Base-by-base conservation (phyloP, 768 basidiomycete species). In the Mycena kentingensis region DNA sequence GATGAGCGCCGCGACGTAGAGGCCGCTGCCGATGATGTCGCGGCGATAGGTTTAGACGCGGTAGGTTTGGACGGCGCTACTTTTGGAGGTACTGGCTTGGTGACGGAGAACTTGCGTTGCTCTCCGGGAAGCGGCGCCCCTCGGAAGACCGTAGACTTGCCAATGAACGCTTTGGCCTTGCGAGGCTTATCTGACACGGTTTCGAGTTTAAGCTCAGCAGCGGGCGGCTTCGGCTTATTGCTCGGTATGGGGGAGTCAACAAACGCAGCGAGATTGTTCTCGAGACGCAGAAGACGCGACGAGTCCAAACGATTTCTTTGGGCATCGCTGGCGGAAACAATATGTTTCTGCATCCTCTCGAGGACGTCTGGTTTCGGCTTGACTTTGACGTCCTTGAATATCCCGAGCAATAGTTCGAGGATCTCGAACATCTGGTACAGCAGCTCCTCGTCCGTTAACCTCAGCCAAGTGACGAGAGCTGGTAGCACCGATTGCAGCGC, bases 391-490 rank as follows among this genome's bases (percentile, higher is more conserved):
- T 84, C 81, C 46, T 79, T 79, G 71, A 97, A 93, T 54, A 88
- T 83, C 18, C 82, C 79, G 44, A 98, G 74, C 24, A 98, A 77
- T 12, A 84, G 81, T 63, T 90, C 85, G 21, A 98, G 73, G 19
- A 98, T 77, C 44, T 89, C 77, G 58, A 91, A 93, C 0, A 93
- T 88, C 62, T 95, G 92, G 67, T 94, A 87, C 2, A 98, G 75
- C 5, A 97, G 78, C 64, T 98, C 96, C 61, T 87, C 81, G 68
- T 98, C 93, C 12, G 94, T 98, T 29, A 98, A 77, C 22, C 95
- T 85, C 41, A 98, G 73, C 97, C 97, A 99, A 46, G 83, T 79
- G 16, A 86, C 77, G 43, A 96, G 76, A 62, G 93, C 88, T 3
- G 80, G 78, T 44, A 99, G 73, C 55, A 97, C 87, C 26, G 77